Conservation (phyloP, 2,329 filamentous ascomycete species). For the Xylariaceae sp. region DNA sequence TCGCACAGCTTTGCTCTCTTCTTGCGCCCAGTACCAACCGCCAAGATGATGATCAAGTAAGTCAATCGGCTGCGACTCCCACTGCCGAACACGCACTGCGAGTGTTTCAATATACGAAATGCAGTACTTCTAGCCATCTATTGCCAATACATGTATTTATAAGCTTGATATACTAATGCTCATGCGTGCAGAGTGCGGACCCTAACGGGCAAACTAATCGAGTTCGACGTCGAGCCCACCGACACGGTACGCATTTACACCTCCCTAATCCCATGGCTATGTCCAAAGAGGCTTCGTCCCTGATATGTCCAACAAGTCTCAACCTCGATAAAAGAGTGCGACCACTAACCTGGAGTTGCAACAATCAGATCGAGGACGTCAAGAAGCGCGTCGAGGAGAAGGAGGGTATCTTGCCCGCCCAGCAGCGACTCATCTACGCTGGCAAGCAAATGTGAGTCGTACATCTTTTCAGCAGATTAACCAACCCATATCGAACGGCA, state of each 20-base stretch:
- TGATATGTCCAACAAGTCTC: background rate
- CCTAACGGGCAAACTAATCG: conserved; percentile 97
- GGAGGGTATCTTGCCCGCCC: conserved; percentile 94
- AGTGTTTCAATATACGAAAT: background rate
- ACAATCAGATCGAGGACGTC: conserved; percentile 77
- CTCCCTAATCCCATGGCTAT: background rate
- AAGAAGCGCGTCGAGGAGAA: conserved; percentile 99
- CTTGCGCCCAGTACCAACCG: conserved; percentile 1
- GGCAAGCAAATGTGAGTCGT: conserved; percentile 89
- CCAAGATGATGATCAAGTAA: conserved; percentile 32
- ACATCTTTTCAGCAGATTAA: no score
- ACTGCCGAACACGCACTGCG: conserved; percentile 6
- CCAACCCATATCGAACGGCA: no score
- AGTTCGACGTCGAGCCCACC: conserved; percentile 91
- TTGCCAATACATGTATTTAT: background rate
- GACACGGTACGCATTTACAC: conserved; percentile 67
- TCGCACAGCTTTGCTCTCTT: no score
- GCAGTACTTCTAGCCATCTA: background rate
- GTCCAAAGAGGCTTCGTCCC: no score
- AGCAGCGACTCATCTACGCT: conserved; percentile 93
- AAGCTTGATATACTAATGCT: conserved; percentile 7
- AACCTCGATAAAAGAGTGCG: background rate
- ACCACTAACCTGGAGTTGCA: conserved; percentile 1
- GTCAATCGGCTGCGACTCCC: conserved; percentile 7
- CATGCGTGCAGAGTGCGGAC: conserved; percentile 76